Base-by-base conservation (phyloP, 139 green algal genomes). In the Pycnococcus provasolii region DNA sequence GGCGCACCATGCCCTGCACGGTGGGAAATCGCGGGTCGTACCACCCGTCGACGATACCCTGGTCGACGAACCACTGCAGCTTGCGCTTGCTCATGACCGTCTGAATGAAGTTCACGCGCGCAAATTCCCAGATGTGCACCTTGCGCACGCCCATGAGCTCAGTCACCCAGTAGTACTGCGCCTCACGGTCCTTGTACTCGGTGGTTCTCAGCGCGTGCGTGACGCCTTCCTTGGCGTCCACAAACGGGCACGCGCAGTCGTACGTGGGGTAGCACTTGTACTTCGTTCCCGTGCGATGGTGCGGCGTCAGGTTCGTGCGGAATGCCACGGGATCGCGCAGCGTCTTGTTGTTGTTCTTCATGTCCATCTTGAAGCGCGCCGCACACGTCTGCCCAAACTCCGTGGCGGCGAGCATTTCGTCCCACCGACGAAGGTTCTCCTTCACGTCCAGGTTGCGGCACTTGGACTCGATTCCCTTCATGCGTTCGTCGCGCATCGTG, bases 81-180 rank as follows among this genome's bases (percentile, higher is more conserved):
- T 98, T 99, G 66, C 93, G 84, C 83, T 99, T 99, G 57, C 80
- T 91, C 44, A 99, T 74, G 48, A 97, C 79, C 2, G 84, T 91
- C 72, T 89, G 77, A 46, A 83, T 46, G 53, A 90, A 88, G 66
- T 82, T 83, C 45, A 93, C 68, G 2, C 42, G 88, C 37, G 83
- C 85, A 81, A 95, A 99, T 72, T 99, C 93, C 88, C 89, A 97
- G 44, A 99, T 89, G 71, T 91, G 55, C 13, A 97, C 92, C 64
- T 80, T 78, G 60, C 75, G 54, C 53, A 95, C 73, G 42, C 77
- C 78, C 73, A 84, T 78, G 37, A 83, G 68, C 43, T 77, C 50
- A 45, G 64, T 53, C 47, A 70, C 59, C 63, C 63, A 76, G n/a
- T 73, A n/a, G 63, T 73, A 77, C 57, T 82, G 79, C 41, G 68